phyloP scores from a whole-genome alignment of 2,329 filamentous ascomycete genomes.

The Metarhizium guizhouense region DNA sequence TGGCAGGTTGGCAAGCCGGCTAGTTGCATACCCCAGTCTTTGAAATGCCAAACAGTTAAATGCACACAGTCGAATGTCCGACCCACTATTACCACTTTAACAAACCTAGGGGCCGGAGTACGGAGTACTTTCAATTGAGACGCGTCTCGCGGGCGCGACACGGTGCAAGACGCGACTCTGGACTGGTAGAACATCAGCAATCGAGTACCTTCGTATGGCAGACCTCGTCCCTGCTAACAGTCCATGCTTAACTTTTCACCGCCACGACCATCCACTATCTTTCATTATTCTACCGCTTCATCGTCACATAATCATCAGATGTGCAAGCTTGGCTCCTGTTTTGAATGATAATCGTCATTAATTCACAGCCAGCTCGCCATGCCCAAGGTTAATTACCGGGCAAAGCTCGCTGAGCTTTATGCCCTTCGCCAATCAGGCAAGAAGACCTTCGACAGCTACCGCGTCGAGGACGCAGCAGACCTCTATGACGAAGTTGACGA shows the following conservation, averaged over 20 bases:
- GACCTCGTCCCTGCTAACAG: background rate
- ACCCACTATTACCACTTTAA: too few relatives aligned
- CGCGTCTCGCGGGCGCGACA: conserved; percentile 1
- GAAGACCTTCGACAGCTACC: conserved; percentile 79
- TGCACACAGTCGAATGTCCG: too few relatives aligned
- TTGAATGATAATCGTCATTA: conserved; percentile 9
- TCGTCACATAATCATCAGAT: background rate
- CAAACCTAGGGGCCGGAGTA: background rate
- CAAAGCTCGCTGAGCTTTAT: conserved; percentile 66
- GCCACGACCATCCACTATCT: background rate
- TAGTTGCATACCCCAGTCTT: too few relatives aligned
- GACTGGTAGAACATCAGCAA: background rate
- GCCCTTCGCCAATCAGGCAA: conserved; percentile 83
- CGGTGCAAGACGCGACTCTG: conserved; percentile 2
- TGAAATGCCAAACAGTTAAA: too few relatives aligned
- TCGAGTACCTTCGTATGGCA: background rate
- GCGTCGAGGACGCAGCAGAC: conserved; percentile 73
- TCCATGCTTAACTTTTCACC: background rate
- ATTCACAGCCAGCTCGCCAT: conserved; percentile 17
- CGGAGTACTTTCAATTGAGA: background rate
- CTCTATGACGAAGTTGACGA: conserved; percentile 97
- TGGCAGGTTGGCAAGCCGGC: too few relatives aligned
- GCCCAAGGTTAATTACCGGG: conserved; percentile 30
- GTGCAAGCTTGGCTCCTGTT: background rate
- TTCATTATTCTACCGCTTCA: background rate